A percentile compares a stretch with the other conserved stretches of the same genome.
These are phyloP conservation scores for Lachancea sp. DNA, from an alignment of 805 yeast species.

Conservation along the genomic window DNA sequence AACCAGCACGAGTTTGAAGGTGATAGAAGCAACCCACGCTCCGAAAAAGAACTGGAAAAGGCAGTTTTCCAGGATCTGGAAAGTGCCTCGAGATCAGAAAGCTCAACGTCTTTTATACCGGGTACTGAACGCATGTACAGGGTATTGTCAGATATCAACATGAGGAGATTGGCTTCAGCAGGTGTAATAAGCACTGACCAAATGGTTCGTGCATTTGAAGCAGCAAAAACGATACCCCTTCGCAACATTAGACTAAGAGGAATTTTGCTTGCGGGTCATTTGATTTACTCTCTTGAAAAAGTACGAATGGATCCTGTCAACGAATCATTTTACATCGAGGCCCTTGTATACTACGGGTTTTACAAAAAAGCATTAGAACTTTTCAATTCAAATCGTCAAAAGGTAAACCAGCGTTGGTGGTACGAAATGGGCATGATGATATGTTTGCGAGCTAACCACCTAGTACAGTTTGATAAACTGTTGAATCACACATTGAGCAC, in stretches of 20 bases:
- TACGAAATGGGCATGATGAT: constrained; percentile 42
- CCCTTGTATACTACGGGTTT: constrained; percentile 34
- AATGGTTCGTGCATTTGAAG: constrained; percentile 34
- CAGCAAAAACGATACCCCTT: constrained; percentile 35
- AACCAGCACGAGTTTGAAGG: not conserved
- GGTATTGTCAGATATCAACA: constrained; percentile 16
- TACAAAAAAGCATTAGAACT: constrained; percentile 35
- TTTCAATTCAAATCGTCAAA: constrained; percentile 32
- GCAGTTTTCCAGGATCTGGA: constrained; percentile 4
- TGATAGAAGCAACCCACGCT: not conserved
- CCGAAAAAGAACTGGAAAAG: constrained; percentile 7
- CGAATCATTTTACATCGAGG: constrained; percentile 44
- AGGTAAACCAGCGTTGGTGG: constrained; percentile 47
- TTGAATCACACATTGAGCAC: constrained; percentile 25
- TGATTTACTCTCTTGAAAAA: constrained; percentile 38
- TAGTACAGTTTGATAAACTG: constrained; percentile 34
- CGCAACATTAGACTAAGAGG: constrained; percentile 32
- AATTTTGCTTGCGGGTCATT: constrained; percentile 36
- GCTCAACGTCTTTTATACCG: constrained; percentile 8
- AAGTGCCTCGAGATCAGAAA: constrained; percentile 8
- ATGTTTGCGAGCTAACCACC: constrained; percentile 31
- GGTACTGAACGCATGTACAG: constrained; percentile 19
- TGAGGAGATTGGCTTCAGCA: constrained; percentile 10
- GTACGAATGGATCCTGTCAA: constrained; percentile 45
- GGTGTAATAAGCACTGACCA: constrained; percentile 28